phyloP scores from a whole-genome alignment of 345 rosid species.

The Boechera divaricarpa region DNA sequence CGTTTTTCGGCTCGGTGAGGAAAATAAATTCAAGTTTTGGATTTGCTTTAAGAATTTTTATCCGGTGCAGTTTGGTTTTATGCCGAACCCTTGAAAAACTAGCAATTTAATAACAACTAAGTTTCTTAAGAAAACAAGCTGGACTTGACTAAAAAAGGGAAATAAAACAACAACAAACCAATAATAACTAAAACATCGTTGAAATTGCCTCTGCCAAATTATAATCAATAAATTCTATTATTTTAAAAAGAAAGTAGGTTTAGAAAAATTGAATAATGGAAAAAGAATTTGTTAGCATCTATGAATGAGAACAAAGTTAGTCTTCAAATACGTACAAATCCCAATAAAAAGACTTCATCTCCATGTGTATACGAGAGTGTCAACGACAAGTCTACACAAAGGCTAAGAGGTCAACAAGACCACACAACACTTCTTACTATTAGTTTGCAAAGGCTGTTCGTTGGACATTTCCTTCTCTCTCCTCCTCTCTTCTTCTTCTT shows the following conservation, averaged over 20 bases:
- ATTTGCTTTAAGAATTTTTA: neutral
- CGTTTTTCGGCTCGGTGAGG: no score
- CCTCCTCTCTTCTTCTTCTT: conserved; percentile 23
- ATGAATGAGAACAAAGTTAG: conserved; percentile 24
- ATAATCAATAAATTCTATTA: neutral
- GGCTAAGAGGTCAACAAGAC: conserved; percentile 45
- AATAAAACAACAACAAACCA: conserved; percentile 13
- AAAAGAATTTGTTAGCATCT: conserved; percentile 15
- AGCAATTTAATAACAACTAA: neutral
- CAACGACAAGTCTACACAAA: conserved; percentile 48
- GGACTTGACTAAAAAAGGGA: neutral
- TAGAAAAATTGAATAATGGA: neutral
- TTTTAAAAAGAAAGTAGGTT: neutral
- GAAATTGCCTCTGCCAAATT: conserved; percentile 11
- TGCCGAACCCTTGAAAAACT: neutral
- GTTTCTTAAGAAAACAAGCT: neutral
- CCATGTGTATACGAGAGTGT: conserved; percentile 36
- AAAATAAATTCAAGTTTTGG: no score
- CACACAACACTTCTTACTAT: conserved; percentile 38
- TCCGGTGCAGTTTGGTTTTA: neutral
- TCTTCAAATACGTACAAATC: conserved; percentile 20
- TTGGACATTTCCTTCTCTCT: conserved; percentile 36
- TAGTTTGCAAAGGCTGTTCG: conserved; percentile 45
- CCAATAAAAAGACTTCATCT: conserved; percentile 28
- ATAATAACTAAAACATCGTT: conserved; percentile 1